Percentiles rank a stretch among this genome's conserved stretches.
phyloP scores from a whole-genome alignment of 306 rosid genomes.

The Vicia faba region DNA sequence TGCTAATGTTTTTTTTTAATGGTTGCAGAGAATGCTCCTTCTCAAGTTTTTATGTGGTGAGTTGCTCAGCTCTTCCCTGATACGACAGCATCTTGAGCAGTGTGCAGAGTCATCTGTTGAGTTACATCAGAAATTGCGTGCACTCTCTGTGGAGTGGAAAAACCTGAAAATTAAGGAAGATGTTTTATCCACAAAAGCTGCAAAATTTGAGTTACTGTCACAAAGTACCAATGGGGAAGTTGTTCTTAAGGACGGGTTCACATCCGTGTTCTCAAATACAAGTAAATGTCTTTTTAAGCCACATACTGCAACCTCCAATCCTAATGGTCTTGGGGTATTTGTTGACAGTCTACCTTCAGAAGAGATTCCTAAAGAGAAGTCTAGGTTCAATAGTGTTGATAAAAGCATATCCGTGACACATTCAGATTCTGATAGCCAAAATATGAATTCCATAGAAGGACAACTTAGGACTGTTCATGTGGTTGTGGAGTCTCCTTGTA shows the following conservation, averaged over 20 bases:
- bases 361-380: constrained; percentile 53
- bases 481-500: constrained; percentile 49
- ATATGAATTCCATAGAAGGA: constrained; percentile 48
- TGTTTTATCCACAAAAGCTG: constrained; percentile 67
- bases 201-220: constrained; percentile 54
- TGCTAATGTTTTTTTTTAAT: constrained; percentile 35
- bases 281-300: constrained; percentile 47
- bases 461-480: constrained; percentile 44
- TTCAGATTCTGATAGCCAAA: constrained; percentile 60
- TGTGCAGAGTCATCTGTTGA: constrained; percentile 78
- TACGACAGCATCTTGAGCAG: constrained; percentile 90
- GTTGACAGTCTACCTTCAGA: constrained; percentile 51
- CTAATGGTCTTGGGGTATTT: constrained; percentile 42
- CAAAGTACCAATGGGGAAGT: constrained; percentile 51
- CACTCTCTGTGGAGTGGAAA: constrained; percentile 76
- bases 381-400: constrained; percentile 53
- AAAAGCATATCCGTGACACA: constrained; percentile 52
- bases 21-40: constrained; percentile 79
- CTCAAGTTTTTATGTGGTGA: constrained; percentile 90
- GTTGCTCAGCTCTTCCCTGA: constrained; percentile 73
- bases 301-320: constrained; percentile 44
- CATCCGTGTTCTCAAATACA: constrained; percentile 46
- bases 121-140: constrained; percentile 86
- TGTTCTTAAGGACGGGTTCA: constrained; percentile 52
- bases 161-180: constrained; percentile 84